Conservation (phyloP, 176 grass and related monocot genomes). For the Raddia guianensis region DNA sequence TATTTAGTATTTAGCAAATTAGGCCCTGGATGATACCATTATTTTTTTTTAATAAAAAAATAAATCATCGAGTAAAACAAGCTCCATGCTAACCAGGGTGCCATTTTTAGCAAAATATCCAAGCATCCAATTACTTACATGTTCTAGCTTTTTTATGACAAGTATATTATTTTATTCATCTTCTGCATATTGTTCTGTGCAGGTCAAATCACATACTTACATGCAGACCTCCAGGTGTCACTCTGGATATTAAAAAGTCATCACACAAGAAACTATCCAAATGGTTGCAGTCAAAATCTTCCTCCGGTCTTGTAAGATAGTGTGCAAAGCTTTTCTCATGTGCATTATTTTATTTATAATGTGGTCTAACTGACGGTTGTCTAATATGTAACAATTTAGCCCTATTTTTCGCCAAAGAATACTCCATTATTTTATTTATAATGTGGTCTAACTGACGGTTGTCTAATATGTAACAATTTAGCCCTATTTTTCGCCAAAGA, state of each 20-base stretch:
- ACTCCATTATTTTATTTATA: slow-evolving; percentile 6
- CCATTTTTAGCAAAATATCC: slow-evolving; percentile 14
- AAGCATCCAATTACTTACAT: background rate
- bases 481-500: background rate
- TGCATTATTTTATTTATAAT: slow-evolving; percentile 32
- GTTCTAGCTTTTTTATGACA: background rate
- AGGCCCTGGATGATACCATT: background rate
- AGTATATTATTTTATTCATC: background rate
- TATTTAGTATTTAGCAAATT: background rate
- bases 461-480: background rate
- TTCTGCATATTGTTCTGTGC: slow-evolving; percentile 29
- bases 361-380: background rate
- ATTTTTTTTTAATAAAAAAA: slow-evolving; percentile 3
- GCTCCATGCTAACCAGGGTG: slow-evolving; percentile 1
- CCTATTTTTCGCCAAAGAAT: background rate
- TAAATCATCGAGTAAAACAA: background rate
- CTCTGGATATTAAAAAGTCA: slow-evolving; percentile 91
- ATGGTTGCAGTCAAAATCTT: slow-evolving; percentile 95
- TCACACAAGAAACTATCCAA: slow-evolving; percentile 94
- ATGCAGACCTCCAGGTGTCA: slow-evolving; percentile 81
- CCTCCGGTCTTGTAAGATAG: slow-evolving; percentile 69
- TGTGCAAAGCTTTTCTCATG: slow-evolving; percentile 5
- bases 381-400: background rate
- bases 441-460: background rate
- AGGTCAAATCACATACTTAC: slow-evolving; percentile 93